Base-by-base conservation (phyloP, 768 basidiomycete species). In the Mycena crocata region DNA sequence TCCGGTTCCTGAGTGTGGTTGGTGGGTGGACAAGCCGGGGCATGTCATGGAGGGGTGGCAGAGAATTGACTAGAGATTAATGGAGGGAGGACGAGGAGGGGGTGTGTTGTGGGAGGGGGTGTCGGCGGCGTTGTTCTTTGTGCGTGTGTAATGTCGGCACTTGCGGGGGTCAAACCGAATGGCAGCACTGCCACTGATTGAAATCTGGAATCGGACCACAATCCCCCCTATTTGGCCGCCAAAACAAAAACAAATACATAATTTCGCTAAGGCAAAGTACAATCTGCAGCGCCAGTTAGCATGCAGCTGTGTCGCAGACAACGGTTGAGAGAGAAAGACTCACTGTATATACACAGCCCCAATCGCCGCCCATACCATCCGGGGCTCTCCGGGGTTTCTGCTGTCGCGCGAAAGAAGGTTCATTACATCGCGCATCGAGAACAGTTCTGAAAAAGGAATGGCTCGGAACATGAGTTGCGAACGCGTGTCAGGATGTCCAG, bases 1-100 rank as follows among this genome's bases (percentile, higher is more conserved):
- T 94, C 80, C 93, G 90, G 77, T 93, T 93, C 79, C 93, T 81
- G 82, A 92, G 90, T 71, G 91, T 88, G 66, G 92, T 90, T 73
- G 90, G 87, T 80, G 90, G 80, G 81, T 88, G 88, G 74, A 88
- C 89, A 80, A 89, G 90, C 76, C 92, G 92, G 87, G 92, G 92
- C 92, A 93, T 93, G 79, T 91, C 91, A 93, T 93, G 90, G 89
- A 90, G 79, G 84, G 77, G 73, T 76, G 23, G 74, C 72, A 72
- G 69, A 73, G 72, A 72, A 69, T 74, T 77, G 74, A 76, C 69
- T 57, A 57, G 71, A 67, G 77, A 81, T 82, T 80, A 79, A 79
- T 76, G 79, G 72, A 67, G 68, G 72, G 66, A 75, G 75, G 73
- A 71, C 69, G 69, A 72, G 72, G n/a, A 24, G 23, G 40, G 28